Percentiles rank a stretch among this genome's conserved stretches.
These are phyloP conservation scores for Pisolithus albus DNA, from an alignment of 768 basidiomycete species.

Conservation along the genomic window DNA sequence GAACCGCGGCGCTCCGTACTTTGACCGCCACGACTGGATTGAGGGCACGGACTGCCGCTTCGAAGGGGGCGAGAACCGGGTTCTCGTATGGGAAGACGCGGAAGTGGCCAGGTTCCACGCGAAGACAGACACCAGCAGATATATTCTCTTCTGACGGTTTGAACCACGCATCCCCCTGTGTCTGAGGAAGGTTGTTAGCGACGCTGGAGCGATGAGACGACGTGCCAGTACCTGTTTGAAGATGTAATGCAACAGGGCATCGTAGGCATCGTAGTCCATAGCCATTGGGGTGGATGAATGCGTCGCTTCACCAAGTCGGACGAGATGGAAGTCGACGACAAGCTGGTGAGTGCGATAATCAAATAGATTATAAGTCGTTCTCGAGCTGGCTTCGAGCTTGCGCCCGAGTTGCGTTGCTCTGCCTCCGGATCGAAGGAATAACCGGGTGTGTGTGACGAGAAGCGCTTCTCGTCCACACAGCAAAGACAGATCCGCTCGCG, in stretches of 20 bases:
- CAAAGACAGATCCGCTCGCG: too few relatives aligned
- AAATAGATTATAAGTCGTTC: too few relatives aligned
- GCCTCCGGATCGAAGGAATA: too few relatives aligned
- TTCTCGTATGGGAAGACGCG: constrained; percentile 86
- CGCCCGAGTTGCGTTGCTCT: too few relatives aligned
- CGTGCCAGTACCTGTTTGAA: constrained; percentile 51
- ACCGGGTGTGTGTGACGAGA: too few relatives aligned
- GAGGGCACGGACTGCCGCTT: constrained; percentile 64
- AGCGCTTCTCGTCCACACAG: too few relatives aligned
- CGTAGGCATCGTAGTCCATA: constrained; percentile 65
- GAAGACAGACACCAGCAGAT: constrained; percentile 70
- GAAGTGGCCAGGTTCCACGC: constrained; percentile 61
- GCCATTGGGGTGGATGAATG: constrained; percentile 15
- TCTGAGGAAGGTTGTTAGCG: constrained; percentile 36
- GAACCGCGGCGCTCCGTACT: constrained; percentile 69
- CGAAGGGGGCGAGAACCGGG: constrained; percentile 72
- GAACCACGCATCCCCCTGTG: constrained; percentile 80
- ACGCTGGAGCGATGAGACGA: not conserved
- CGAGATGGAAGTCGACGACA: too few relatives aligned
- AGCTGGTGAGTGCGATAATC: too few relatives aligned
- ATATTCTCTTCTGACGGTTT: constrained; percentile 80
- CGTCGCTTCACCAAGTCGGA: not conserved
- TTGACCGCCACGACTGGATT: constrained; percentile 86
- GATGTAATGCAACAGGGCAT: constrained; percentile 73
- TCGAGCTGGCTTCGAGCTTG: too few relatives aligned